A percentile compares a stretch with the other conserved stretches of the same genome.
phyloP scores from a whole-genome alignment of 257 asterid species.

The Perilla frutescens region DNA sequence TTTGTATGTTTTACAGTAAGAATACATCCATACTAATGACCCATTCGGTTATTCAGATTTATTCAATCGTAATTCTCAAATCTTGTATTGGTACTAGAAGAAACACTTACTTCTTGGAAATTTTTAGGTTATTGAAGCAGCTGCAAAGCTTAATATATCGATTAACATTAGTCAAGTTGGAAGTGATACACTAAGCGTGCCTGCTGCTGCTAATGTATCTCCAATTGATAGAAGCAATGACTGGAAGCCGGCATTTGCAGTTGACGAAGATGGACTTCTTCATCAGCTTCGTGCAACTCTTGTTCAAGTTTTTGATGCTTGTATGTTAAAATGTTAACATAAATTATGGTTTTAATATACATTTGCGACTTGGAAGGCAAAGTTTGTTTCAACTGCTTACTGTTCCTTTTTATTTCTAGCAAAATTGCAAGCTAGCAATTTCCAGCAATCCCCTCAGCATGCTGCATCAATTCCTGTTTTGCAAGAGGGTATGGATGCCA shows the following conservation, averaged over 20 bases:
- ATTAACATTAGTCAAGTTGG: slow-evolving; percentile 81
- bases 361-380: slow-evolving; percentile 18
- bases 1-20: slow-evolving; percentile 7
- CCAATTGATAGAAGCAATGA: slow-evolving; percentile 64
- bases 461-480: slow-evolving; percentile 57
- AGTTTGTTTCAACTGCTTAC: slow-evolving; percentile 5
- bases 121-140: slow-evolving; percentile 81
- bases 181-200: slow-evolving; percentile 61
- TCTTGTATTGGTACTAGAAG: slow-evolving; percentile 20
- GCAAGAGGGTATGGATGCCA: slow-evolving; percentile 86
- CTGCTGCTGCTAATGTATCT: slow-evolving; percentile 54
- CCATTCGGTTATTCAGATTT: slow-evolving; percentile 20
- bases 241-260: slow-evolving; percentile 86
- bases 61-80: slow-evolving; percentile 9
- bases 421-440: slow-evolving; percentile 51
- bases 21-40: slow-evolving; percentile 3
- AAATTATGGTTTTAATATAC: slow-evolving; percentile 17
- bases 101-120: slow-evolving; percentile 25
- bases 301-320: slow-evolving; percentile 73
- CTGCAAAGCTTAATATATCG: slow-evolving; percentile 71
- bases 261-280: slow-evolving; percentile 90
- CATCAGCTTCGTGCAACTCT: slow-evolving; percentile 82
- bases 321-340: slow-evolving; percentile 48
- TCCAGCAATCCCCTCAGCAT: slow-evolving; percentile 70
- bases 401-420: slow-evolving; percentile 49